Evolutionary conservation across 1,139 yeast genomes (phyloP).

Genomic region (Citeromyces siamensis): DNA sequence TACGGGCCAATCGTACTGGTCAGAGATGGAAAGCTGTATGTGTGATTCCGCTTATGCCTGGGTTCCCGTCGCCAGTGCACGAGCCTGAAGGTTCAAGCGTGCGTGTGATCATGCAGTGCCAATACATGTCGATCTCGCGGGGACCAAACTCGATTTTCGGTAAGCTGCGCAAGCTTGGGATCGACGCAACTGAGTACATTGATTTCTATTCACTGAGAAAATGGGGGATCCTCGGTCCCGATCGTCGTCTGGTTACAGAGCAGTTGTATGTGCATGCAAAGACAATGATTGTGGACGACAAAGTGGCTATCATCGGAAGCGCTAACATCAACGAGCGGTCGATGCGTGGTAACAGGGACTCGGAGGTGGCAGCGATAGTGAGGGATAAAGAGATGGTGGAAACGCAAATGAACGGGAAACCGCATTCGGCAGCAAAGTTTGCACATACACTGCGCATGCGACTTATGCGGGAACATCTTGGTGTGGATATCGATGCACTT

Average conservation of each 20-base stretch:
- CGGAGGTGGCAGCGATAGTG: constrained; percentile 84
- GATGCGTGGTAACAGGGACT: constrained; percentile 86
- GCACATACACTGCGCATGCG: constrained; percentile 84
- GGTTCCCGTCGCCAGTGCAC: constrained; percentile 90
- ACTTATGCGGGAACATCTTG: constrained; percentile 93
- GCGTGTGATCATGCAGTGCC: constrained; percentile 94
- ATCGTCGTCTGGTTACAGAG: constrained; percentile 68
- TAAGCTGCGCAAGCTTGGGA: constrained; percentile 64
- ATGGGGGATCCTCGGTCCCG: constrained; percentile 88
- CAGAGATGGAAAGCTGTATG: constrained; percentile 84
- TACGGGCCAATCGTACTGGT: constrained; percentile 70
- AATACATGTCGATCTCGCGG: constrained; percentile 84
- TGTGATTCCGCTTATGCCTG: constrained; percentile 94
- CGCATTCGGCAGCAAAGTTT: constrained; percentile 73
- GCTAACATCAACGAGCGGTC: constrained; percentile 96
- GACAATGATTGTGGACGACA: constrained; percentile 85
- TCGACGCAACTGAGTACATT: constrained; percentile 82
- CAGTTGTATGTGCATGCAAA: constrained; percentile 93
- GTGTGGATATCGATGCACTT: constrained; percentile 80
- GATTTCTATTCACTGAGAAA: constrained; percentile 87
- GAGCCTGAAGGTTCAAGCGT: constrained; percentile 90
- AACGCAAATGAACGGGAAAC: constrained; percentile 72
- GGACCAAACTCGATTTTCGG: constrained; percentile 89
- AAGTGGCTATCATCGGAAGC: constrained; percentile 88
- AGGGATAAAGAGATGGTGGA: constrained; percentile 72